A percentile compares a stretch with the other conserved stretches of the same genome.
phyloP scores from a whole-genome alignment of 1,139 yeast genomes.

The Blastobotrys malaysiensis region DNA sequence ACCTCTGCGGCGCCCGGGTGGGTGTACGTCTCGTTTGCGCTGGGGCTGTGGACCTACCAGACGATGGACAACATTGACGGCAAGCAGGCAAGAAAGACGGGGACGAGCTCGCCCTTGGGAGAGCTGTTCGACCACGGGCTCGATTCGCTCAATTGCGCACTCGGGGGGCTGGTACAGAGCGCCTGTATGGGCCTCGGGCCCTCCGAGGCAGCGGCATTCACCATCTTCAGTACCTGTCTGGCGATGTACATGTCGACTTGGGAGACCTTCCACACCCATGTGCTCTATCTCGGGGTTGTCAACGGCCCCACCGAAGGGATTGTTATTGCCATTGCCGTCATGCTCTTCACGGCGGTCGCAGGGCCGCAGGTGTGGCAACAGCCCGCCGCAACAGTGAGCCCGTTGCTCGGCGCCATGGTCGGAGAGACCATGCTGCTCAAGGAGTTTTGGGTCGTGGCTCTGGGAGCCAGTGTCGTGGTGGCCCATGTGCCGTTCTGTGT shows the following conservation, averaged over 20 bases:
- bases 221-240: slow-evolving; percentile 59
- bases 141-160: slow-evolving; percentile 62
- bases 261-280: slow-evolving; percentile 78
- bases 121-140: slow-evolving; percentile 78
- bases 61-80: slow-evolving; percentile 86
- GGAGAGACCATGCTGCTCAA: slow-evolving; percentile 34
- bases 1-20: slow-evolving; percentile 51
- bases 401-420: slow-evolving; percentile 13
- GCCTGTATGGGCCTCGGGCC: slow-evolving; percentile 40
- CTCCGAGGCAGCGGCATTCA: slow-evolving; percentile 38
- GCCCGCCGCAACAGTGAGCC: slow-evolving; percentile 20
- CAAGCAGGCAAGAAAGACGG: slow-evolving; percentile 72
- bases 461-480: slow-evolving; percentile 47
- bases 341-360: slow-evolving; percentile 49
- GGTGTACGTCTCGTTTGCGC: slow-evolving; percentile 63
- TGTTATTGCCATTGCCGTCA: slow-evolving; percentile 50
- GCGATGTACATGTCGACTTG: slow-evolving; percentile 73
- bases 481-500: slow-evolving; percentile 44
- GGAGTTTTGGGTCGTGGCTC: slow-evolving; percentile 34
- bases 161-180: slow-evolving; percentile 38
- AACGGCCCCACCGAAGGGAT: slow-evolving; percentile 85
- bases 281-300: slow-evolving; percentile 57
- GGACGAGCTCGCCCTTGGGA: slow-evolving; percentile 73
- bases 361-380: slow-evolving; percentile 59
- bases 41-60: slow-evolving; percentile 70